phyloP scores from a whole-genome alignment of 768 basidiomycete genomes.

The Boletus sp. region DNA sequence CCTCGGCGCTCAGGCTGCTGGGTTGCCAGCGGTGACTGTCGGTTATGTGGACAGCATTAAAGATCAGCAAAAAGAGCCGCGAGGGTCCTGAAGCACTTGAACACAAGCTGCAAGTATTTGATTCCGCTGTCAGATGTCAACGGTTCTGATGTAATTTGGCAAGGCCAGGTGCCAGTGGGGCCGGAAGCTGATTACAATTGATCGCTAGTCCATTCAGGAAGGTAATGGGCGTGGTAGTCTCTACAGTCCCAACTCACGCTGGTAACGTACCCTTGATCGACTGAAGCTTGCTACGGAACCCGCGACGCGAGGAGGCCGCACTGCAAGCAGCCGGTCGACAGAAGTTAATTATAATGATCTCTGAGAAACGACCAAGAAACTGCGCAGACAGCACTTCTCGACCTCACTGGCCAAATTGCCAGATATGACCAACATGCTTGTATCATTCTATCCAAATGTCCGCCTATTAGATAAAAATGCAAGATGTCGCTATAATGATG shows the following conservation, averaged over 20 bases:
- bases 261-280: constrained; percentile 11
- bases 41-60: constrained; percentile 24
- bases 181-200: constrained; percentile 17
- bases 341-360: constrained; percentile 20
- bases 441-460: constrained; percentile 33
- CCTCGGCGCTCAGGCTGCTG: constrained; percentile 6
- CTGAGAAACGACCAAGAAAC: constrained; percentile 10
- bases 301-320: constrained; percentile 32
- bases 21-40: constrained; percentile 9
- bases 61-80: constrained; percentile 19
- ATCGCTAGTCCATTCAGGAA: constrained; percentile 9
- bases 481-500: constrained; percentile 21
- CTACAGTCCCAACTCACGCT: background rate
- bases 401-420: constrained; percentile 21
- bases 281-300: constrained; percentile 7
- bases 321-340: constrained; percentile 28
- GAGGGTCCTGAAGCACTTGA: constrained; percentile 2
- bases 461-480: constrained; percentile 35
- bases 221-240: background rate
- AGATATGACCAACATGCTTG: constrained; percentile 23
- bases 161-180: constrained; percentile 5
- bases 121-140: constrained; percentile 30
- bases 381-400: constrained; percentile 11
- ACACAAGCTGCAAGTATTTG: constrained; percentile 23
- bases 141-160: constrained; percentile 5